phyloP scores from a whole-genome alignment of 2,329 filamentous ascomycete genomes.

The Trichoderma sp. region DNA sequence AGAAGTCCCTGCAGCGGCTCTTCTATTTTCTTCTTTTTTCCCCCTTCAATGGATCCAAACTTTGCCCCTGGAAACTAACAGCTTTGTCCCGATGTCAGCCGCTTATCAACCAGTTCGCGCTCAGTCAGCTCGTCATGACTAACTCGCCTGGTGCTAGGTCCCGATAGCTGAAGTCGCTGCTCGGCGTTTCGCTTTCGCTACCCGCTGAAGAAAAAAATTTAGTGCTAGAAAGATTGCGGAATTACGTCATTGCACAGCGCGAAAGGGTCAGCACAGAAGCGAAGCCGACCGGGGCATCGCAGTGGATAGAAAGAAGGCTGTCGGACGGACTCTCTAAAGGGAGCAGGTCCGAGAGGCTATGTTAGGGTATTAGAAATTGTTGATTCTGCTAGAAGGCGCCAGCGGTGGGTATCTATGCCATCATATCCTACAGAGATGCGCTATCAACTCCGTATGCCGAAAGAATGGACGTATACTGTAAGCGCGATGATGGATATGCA shows the following conservation, averaged over 20 bases:
- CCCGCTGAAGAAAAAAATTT: background rate
- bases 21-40: background rate
- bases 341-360: background rate
- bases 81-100: background rate
- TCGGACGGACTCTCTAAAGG: slow-evolving; percentile 9
- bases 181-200: background rate
- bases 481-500: background rate
- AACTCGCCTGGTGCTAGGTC: background rate
- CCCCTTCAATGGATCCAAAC: background rate
- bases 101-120: background rate
- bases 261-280: background rate
- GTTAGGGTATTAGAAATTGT: background rate
- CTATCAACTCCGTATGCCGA: too few species aligned
- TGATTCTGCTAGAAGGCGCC: background rate
- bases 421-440: too few species aligned
- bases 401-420: background rate
- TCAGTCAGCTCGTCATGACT: too few species aligned
- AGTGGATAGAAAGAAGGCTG: background rate
- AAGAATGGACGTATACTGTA: too few species aligned
- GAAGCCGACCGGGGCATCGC: background rate
- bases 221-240: background rate
- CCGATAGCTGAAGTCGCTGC: background rate
- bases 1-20: background rate
- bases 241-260: slow-evolving; percentile 10
- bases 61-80: slow-evolving; percentile 1